Evolutionary conservation across 495 filamentous ascomycete species (phyloP).

Genomic region (Glonium stellatum): DNA sequence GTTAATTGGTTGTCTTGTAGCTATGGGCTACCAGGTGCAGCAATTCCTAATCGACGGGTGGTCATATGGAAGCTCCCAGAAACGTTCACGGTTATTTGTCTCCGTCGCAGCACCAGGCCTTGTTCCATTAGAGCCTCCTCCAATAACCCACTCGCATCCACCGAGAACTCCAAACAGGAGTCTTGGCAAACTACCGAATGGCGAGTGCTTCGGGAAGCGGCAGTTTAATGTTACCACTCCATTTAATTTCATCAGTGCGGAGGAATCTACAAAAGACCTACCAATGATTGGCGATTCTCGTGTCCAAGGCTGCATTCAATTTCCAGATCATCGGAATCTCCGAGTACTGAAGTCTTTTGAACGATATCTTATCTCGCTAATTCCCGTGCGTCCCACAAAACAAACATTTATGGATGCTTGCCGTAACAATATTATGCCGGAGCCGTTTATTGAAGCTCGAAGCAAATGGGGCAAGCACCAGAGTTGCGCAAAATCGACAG

Average conservation of each 20-base stretch:
- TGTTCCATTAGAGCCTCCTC: constrained; percentile 46
- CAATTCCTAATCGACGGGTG: constrained; percentile 59
- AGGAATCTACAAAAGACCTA: constrained; percentile 49
- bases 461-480: constrained; percentile 9
- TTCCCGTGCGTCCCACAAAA: background rate
- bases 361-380: background rate
- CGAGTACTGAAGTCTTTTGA: background rate
- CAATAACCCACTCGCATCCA: constrained; percentile 56
- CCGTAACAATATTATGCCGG: constrained; percentile 6
- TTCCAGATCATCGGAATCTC: constrained; percentile 55
- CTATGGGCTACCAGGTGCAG: constrained; percentile 64
- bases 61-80: constrained; percentile 58
- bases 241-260: constrained; percentile 47
- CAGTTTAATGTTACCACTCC: constrained; percentile 43
- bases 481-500: constrained; percentile 3
- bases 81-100: constrained; percentile 58
- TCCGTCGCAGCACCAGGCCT: constrained; percentile 57
- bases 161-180: constrained; percentile 24
- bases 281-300: constrained; percentile 52
- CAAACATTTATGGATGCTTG: background rate
- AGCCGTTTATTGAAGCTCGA: constrained; percentile 5
- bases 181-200: constrained; percentile 56
- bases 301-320: constrained; percentile 46
- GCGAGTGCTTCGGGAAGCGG: constrained; percentile 49
- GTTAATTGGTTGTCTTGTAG: constrained; percentile 60